These are phyloP conservation scores for Funneliformis geosporum DNA, from an alignment of 192 early-diverging fungal species.

Conservation along the genomic window DNA sequence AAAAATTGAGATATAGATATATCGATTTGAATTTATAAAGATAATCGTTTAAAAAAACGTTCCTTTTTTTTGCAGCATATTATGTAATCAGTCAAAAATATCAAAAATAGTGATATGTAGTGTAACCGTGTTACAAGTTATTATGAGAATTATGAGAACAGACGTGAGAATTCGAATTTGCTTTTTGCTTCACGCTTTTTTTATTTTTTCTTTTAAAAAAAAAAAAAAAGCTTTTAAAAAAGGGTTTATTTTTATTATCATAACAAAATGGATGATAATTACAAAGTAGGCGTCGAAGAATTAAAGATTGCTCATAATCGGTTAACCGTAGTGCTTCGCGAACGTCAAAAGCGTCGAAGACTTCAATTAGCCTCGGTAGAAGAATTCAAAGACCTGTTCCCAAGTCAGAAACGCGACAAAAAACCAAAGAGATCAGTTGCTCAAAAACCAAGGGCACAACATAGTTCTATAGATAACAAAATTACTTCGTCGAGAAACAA, in stretches of 20 bases:
- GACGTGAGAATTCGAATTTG: too few species aligned
- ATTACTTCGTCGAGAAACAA: background rate
- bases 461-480: background rate
- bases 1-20: too few species aligned
- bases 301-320: constrained; percentile 8
- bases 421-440: background rate
- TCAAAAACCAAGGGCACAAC: background rate
- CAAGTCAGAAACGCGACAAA: background rate
- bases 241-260: too few species aligned
- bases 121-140: too few species aligned
- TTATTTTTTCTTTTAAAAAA: too few species aligned
- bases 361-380: background rate
- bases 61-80: too few species aligned
- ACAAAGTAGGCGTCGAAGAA: background rate
- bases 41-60: background rate
- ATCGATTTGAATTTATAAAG: background rate
- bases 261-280: background rate
- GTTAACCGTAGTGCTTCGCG: constrained; percentile 1
- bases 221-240: too few species aligned
- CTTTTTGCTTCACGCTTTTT: too few species aligned
- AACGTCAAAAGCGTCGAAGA: constrained; percentile 22
- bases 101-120: too few species aligned
- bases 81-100: too few species aligned
- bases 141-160: too few species aligned
- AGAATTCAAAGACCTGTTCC: background rate